Evolutionary conservation across 495 filamentous ascomycete species (phyloP), one percentile per base, ranked within the genome.

Genomic region (Talaromyces adpressus): DNA sequence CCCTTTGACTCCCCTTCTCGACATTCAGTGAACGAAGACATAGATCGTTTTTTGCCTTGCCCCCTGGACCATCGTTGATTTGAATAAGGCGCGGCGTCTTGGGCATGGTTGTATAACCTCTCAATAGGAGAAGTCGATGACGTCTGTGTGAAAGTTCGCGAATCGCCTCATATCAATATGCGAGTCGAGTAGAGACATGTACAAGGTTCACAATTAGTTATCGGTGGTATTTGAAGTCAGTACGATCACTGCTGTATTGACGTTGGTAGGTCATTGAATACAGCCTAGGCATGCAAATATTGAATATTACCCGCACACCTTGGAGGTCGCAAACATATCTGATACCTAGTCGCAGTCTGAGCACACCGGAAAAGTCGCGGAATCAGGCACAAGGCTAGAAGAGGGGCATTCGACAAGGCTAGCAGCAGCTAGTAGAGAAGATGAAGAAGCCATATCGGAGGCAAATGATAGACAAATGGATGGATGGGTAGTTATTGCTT

Each of bases 1-100:
- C 60, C 45, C 60, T 51, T 30, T 49, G 16, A 52, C 25, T n/a
- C 20, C 69, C 68, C 57, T 68, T 70, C 61, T 80, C 78, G 3
- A 79, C 68, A 73, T 73, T 73, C 57, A 79, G 53, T 4, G 69
- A 62, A 59, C 65, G 62, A 16, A 75, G 64, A 41, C 68, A 69
- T n/a, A 75, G 62, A 9, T 70, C 66, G 11, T 41, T 53, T 9
- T 39, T 29, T 16, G 29, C n/a, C 27, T 25, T 53, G 6, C 23
- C 11, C 16, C 9, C 27, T 36, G 30, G 56, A 39, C 30, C 62
- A 63, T 65, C 54, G 51, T 67, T 61, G 4, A 59, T 64, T 57
- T 62, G 45, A 12, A 32, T 23, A 11, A 34, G 32, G 16, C 25
- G 27, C 14, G 58, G 58, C 45, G 25, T 62, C 52, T 25, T 53